These are phyloP conservation scores for Suhomyces vadensis DNA, from an alignment of 805 yeast genomes.

Conservation along the genomic window DNA sequence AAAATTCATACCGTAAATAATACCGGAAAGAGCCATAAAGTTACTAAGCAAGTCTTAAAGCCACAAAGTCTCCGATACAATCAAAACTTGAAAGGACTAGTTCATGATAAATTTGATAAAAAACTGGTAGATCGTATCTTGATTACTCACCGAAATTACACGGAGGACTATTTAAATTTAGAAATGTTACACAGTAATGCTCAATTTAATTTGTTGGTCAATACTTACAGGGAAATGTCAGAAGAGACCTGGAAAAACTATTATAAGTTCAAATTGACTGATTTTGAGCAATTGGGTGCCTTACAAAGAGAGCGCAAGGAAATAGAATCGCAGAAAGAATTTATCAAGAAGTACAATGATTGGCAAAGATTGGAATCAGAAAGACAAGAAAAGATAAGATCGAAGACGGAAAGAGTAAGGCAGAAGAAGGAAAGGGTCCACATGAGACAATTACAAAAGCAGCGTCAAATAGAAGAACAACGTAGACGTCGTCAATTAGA, in stretches of 20 bases:
- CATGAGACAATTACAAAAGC: constrained; percentile 17
- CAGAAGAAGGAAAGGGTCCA: constrained; percentile 12
- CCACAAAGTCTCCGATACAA: constrained; percentile 17
- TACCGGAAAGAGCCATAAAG: constrained; percentile 17
- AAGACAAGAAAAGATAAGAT: constrained; percentile 16
- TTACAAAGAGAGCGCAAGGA: constrained; percentile 18
- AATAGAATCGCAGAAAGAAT: constrained; percentile 14
- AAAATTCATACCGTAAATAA: constrained; percentile 26
- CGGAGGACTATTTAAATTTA: constrained; percentile 39
- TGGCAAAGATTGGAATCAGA: constrained; percentile 17
- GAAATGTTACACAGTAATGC: constrained; percentile 47
- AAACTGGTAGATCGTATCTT: constrained; percentile 32
- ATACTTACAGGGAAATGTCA: constrained; percentile 41
- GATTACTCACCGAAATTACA: constrained; percentile 28
- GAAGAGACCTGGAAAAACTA: constrained; percentile 41
- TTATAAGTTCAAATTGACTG: constrained; percentile 39
- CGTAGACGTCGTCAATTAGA: constrained; percentile 14
- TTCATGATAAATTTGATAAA: constrained; percentile 34
- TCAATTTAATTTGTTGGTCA: constrained; percentile 40
- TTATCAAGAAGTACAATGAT: constrained; percentile 14
- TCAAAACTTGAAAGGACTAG: constrained; percentile 38
- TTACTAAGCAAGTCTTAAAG: constrained; percentile 18
- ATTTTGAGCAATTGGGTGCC: constrained; percentile 37
- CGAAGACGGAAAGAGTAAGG: constrained; percentile 11
- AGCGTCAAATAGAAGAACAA: constrained; percentile 15